Percentiles rank a stretch among this genome's conserved stretches.
Conservation (phyloP, 257 asterid species). For the Solanum medicagineum region DNA sequence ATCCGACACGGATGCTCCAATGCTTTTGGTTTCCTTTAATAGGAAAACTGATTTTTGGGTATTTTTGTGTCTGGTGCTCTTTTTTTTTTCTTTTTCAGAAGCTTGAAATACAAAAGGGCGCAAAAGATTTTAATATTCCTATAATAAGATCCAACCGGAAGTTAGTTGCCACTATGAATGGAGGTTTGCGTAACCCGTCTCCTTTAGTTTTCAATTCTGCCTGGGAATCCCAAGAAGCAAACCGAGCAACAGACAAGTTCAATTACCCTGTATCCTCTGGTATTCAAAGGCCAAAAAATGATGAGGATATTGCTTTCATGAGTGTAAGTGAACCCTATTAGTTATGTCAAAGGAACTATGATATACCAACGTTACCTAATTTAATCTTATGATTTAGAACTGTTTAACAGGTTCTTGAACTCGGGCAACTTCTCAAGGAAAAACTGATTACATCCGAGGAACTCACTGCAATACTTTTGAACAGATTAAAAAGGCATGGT, state of each 20-base stretch:
- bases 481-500: slow-evolving; percentile 60
- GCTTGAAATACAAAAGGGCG: slow-evolving; percentile 69
- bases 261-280: slow-evolving; percentile 33
- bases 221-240: slow-evolving; percentile 26
- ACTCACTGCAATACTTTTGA: slow-evolving; percentile 49
- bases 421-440: slow-evolving; percentile 66
- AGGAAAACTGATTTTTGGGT: not conserved
- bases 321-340: slow-evolving; percentile 31
- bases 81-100: slow-evolving; percentile 13
- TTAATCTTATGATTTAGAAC: not conserved
- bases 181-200: slow-evolving; percentile 68
- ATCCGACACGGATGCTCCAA: not conserved
- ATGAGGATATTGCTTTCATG: slow-evolving; percentile 86
- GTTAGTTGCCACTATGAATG: slow-evolving; percentile 56
- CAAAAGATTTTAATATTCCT: slow-evolving; percentile 52
- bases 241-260: slow-evolving; percentile 19
- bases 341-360: not conserved
- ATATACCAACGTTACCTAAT: not conserved
- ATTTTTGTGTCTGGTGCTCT: not conserved
- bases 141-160: slow-evolving; percentile 43
- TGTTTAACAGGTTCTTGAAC: slow-evolving; percentile 58
- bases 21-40: not conserved
- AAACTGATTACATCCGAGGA: slow-evolving; percentile 66
- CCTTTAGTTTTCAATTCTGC: slow-evolving; percentile 48
- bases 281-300: slow-evolving; percentile 42